These are phyloP conservation scores for Ulmus americana DNA, from an alignment of 331 rosid species.

Conservation along the genomic window DNA sequence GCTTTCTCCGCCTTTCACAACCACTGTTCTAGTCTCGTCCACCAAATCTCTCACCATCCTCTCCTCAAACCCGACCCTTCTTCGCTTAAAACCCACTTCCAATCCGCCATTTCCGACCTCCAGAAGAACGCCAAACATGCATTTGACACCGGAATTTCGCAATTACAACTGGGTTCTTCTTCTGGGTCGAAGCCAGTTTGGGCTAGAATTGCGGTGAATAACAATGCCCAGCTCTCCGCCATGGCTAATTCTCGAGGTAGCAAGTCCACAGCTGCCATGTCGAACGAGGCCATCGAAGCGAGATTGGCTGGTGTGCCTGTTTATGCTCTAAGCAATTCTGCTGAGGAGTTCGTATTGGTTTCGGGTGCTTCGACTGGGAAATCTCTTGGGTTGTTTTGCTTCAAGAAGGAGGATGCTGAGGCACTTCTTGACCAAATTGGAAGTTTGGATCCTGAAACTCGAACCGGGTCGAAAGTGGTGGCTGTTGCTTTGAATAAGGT, in stretches of 20 bases:
- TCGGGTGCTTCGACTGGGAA: conserved; percentile 58
- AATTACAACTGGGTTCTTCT: conserved; percentile 13
- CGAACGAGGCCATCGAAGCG: conserved; percentile 66
- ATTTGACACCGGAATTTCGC: conserved; percentile 24
- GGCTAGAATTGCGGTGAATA: conserved; percentile 49
- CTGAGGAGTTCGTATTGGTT: conserved; percentile 73
- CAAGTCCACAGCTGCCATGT: conserved; percentile 25
- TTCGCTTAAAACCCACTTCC: conserved; percentile 35
- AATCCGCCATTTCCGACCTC: conserved; percentile 33
- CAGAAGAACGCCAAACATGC: conserved; percentile 32
- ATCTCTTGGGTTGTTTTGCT: conserved; percentile 77
- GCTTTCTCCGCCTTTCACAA: conserved; percentile 41
- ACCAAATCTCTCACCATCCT: conserved; percentile 30
- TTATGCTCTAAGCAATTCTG: conserved; percentile 74
- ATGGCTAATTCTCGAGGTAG: conserved; percentile 1
- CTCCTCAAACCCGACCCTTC: conserved; percentile 26
- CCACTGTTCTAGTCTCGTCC: conserved; percentile 35
- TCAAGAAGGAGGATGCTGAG: conserved; percentile 77
- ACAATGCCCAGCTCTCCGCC: conserved; percentile 5
- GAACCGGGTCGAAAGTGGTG: conserved; percentile 77
- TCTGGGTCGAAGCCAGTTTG: conserved; percentile 29
- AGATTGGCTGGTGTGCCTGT: conserved; percentile 83
- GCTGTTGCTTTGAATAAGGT: conserved; percentile 86
- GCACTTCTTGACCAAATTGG: conserved; percentile 61
- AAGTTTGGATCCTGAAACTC: conserved; percentile 50